phyloP scores from a whole-genome alignment of 2,329 filamentous ascomycete species.

The Monosporascus ibericus region DNA sequence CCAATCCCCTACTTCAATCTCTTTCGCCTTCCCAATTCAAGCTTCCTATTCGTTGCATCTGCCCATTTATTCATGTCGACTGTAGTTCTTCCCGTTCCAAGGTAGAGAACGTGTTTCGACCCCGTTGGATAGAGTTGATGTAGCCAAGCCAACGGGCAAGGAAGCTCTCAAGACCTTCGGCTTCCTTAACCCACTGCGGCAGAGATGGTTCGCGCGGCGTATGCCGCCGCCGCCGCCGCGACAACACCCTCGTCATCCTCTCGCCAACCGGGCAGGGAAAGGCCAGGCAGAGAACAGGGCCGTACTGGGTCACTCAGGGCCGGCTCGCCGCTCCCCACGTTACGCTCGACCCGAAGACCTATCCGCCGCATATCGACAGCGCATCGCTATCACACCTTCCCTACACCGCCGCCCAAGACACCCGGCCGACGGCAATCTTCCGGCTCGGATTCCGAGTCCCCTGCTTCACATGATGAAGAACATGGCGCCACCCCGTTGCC shows the following conservation, averaged over 20 bases:
- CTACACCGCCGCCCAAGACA: conserved; percentile 64
- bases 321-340: conserved; percentile 23
- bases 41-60: no score
- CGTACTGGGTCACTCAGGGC: conserved; percentile 24
- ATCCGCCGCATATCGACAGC: conserved; percentile 30
- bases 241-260: conserved; percentile 7
- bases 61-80: no score
- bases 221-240: conserved; percentile 11
- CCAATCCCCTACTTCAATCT: no score
- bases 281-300: conserved; percentile 14
- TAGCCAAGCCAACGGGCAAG: not conserved
- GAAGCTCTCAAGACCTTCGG: not conserved
- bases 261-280: conserved; percentile 12
- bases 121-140: not conserved
- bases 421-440: conserved; percentile 37
- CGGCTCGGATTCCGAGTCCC: conserved; percentile 24
- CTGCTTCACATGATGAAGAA: conserved; percentile 22
- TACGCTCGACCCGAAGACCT: conserved; percentile 10
- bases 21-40: no score
- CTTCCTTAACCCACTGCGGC: not conserved
- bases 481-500: conserved; percentile 66
- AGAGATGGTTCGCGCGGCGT: conserved; percentile 17
- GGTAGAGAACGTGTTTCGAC: not conserved
- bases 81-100: not conserved
- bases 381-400: conserved; percentile 76